Conservation (phyloP, 2,329 filamentous ascomycete genomes). For the Aaosphaeria pasadenensis region DNA sequence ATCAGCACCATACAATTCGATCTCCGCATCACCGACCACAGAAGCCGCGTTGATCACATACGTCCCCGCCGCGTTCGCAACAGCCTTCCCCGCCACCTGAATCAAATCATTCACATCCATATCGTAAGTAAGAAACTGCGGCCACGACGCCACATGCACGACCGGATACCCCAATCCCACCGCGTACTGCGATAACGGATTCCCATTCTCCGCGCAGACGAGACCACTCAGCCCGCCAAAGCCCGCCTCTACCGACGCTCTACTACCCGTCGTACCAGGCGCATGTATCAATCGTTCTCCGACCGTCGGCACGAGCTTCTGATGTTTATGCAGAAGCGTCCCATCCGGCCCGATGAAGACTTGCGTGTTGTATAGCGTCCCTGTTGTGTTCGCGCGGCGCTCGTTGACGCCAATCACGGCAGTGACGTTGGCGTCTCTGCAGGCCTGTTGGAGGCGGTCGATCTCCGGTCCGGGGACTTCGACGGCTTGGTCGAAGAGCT, state of each 20-base stretch:
- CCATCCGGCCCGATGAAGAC: not conserved
- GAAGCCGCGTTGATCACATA: not conserved
- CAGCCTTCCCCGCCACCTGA: not conserved
- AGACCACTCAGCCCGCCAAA: not conserved
- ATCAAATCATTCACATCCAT: not conserved
- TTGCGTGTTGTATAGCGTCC: not conserved
- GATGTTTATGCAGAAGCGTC: not conserved
- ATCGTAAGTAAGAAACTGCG: not conserved
- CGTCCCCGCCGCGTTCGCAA: not conserved
- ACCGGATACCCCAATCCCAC: not conserved
- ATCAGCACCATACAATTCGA: not conserved
- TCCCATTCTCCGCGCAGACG: not conserved
- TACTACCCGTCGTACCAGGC: not conserved
- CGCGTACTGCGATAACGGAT: not conserved
- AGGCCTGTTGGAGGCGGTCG: not conserved
- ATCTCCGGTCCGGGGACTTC: not conserved
- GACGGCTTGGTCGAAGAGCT: not conserved
- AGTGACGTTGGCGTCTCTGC: not conserved
- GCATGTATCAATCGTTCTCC: not conserved
- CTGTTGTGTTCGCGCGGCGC: not conserved
- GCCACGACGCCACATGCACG: not conserved
- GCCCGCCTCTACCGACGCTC: not conserved
- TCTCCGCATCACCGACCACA: not conserved
- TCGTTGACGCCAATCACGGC: not conserved
- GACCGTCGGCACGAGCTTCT: not conserved